Base-by-base conservation (phyloP, 192 early-diverging fungal genomes). In the Glomus cerebriforme region DNA sequence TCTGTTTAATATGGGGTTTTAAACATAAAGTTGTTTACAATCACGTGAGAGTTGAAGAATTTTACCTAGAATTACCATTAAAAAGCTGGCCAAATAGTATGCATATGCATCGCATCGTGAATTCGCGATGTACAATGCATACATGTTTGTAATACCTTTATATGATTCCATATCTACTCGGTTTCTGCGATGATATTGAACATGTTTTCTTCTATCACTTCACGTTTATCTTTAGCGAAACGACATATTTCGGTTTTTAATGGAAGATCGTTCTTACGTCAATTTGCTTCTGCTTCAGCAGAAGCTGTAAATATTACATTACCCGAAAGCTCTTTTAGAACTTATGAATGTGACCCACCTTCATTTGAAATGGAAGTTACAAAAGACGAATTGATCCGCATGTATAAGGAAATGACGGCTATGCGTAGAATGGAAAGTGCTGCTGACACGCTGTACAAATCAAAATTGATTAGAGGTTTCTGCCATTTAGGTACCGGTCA, bases 401-500 rank as follows among this genome's bases (percentile, higher is more conserved):
- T 99, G 89, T 99, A 97, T 88, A 91, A 87, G 80, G 87, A 87
- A 82, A 97, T 99, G 96, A 91, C 92, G 64, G 83, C 81, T 63
- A 96, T 99, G 88, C 88, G 97, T 73, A 89, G 96, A 62, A 86
- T 99, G 84, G 97, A 99, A 87, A 96, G 92, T 87, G 94, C 95
- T 67, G 93, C 93, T 31, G 97, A 99, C 85, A 89, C 91, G 81
- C 90, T 95, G 75, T 99, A 99, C 92, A 99, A 99, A 89, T 90
- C 91, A 78, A 98, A 97, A 87, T 86, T 95, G 85, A 98, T 99
- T 81, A 93, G 96, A 71, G 96, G 96, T 75, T 99, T 99, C 93
- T 98, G 96, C 88, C 97, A 99, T 86, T 88, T 99, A 89, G 97
- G 96, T 83, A 99, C 92, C 76, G 96, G 96, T 72, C 96, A 99